phyloP scores from a whole-genome alignment of 2,329 filamentous ascomycete genomes.

The Talaromyces sp. region DNA sequence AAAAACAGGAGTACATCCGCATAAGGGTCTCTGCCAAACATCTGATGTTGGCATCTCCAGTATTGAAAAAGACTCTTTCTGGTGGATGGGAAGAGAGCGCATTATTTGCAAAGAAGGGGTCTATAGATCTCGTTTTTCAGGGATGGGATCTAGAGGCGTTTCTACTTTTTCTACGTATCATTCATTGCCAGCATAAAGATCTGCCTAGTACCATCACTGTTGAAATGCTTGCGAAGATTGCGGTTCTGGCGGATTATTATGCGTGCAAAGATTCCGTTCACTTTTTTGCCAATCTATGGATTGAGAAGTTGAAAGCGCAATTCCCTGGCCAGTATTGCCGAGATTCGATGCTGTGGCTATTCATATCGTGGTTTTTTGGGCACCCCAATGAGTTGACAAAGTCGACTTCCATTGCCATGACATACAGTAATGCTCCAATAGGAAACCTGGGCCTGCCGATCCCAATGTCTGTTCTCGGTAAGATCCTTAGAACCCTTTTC shows the following conservation, averaged over 20 bases:
- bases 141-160: constrained; percentile 26
- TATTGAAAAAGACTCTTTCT: constrained; percentile 22
- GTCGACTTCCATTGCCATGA: constrained; percentile 2
- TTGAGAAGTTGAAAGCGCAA: background rate
- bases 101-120: constrained; percentile 18
- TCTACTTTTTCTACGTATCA: constrained; percentile 25
- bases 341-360: constrained; percentile 12
- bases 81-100: constrained; percentile 24
- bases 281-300: constrained; percentile 22
- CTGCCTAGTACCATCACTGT: constrained; percentile 18
- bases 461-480: too few relatives aligned
- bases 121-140: constrained; percentile 22
- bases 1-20: background rate
- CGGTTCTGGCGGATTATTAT: constrained; percentile 25
- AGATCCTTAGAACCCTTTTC: too few relatives aligned
- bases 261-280: constrained; percentile 16
- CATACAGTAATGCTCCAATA: background rate
- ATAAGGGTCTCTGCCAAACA: constrained; percentile 28
- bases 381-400: background rate
- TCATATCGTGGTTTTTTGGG: constrained; percentile 30
- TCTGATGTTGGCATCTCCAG: constrained; percentile 23
- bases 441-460: too few relatives aligned
- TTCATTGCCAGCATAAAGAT: constrained; percentile 22
- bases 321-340: background rate
- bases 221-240: constrained; percentile 19